Conservation (phyloP, 805 yeast species). For the Lachancea cidri region DNA sequence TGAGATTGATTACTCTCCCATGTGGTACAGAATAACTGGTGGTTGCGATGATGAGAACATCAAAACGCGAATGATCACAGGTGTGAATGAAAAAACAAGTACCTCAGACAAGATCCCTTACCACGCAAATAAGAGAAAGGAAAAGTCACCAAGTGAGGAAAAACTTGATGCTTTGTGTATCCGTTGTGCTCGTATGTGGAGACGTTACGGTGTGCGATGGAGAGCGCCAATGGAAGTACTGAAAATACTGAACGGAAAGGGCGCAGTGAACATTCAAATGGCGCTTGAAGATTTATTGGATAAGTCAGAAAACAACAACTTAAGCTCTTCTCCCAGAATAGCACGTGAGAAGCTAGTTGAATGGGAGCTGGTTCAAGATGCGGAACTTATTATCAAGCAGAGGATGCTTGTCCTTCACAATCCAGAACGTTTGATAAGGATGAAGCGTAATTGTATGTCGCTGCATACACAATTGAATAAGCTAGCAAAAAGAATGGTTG, state of each 20-base stretch:
- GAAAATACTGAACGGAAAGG: slow-evolving; percentile 36
- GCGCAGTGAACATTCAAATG: slow-evolving; percentile 12
- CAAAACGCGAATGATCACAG: slow-evolving; percentile 18
- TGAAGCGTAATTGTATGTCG: slow-evolving; percentile 18
- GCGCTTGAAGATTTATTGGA: slow-evolving; percentile 10
- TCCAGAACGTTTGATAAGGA: slow-evolving; percentile 15
- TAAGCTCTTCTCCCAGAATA: slow-evolving; percentile 12
- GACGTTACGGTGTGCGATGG: slow-evolving; percentile 86
- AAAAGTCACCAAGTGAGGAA: slow-evolving; percentile 15
- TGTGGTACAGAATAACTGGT: slow-evolving; percentile 34
- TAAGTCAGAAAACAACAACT: slow-evolving; percentile 17
- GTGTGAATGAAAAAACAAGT: slow-evolving; percentile 17
- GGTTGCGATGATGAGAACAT: slow-evolving; percentile 28
- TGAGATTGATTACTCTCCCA: slow-evolving; percentile 34
- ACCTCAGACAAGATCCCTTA: slow-evolving; percentile 9
- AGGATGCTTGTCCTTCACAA: slow-evolving; percentile 34
- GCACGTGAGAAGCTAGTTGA: slow-evolving; percentile 49
- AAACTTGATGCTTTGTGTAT: slow-evolving; percentile 62
- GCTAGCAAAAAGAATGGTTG: slow-evolving; percentile 16
- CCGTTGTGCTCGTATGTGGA: slow-evolving; percentile 88
- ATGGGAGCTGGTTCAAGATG: slow-evolving; percentile 59
- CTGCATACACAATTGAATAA: slow-evolving; percentile 21
- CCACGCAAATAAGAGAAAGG: slow-evolving; percentile 31
- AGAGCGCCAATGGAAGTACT: slow-evolving; percentile 67
- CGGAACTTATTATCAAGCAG: slow-evolving; percentile 47